Evolutionary conservation across 192 early-diverging fungal species (phyloP).

Genomic region (Globomyces pollinis-pini): DNA sequence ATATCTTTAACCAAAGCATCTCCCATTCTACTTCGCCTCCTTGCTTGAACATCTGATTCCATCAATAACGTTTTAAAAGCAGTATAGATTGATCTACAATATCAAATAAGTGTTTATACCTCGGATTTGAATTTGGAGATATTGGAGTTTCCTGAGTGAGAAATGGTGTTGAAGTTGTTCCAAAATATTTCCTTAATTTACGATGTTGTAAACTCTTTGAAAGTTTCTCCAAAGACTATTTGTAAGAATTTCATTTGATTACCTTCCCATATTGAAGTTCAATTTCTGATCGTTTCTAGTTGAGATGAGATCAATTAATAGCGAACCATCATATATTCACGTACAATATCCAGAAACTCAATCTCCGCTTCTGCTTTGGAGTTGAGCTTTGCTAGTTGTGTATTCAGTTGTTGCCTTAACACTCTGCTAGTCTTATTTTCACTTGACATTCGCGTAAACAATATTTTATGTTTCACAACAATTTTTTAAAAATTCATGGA

Average conservation of each 20-base stretch:
- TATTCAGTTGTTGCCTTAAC: slow-evolving; percentile 14
- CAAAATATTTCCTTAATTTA: slow-evolving; percentile 12
- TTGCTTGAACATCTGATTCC: slow-evolving; percentile 30
- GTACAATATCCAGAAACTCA: slow-evolving; percentile 28
- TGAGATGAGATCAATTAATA: neutral
- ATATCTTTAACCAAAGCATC: slow-evolving; percentile 24
- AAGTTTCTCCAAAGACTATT: slow-evolving; percentile 27
- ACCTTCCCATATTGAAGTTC: slow-evolving; percentile 23
- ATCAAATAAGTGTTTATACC: neutral
- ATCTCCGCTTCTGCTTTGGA: slow-evolving; percentile 25
- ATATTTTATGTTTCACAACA: too few relatives aligned
- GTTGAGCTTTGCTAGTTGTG: slow-evolving; percentile 14
- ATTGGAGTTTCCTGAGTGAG: neutral
- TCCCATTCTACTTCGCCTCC: slow-evolving; percentile 14
- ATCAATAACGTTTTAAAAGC: slow-evolving; percentile 25
- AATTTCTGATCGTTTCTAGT: slow-evolving; percentile 31
- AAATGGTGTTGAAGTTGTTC: slow-evolving; percentile 3
- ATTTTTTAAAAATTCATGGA: too few relatives aligned
- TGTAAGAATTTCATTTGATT: neutral
- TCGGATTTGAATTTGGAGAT: neutral
- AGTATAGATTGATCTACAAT: neutral
- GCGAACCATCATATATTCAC: slow-evolving; percentile 25
- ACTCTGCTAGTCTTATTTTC: too few relatives aligned
- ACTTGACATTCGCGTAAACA: too few relatives aligned
- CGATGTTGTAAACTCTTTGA: slow-evolving; percentile 8